Base-by-base conservation (phyloP, 345 rosid species). In the Citrus reticulata region DNA sequence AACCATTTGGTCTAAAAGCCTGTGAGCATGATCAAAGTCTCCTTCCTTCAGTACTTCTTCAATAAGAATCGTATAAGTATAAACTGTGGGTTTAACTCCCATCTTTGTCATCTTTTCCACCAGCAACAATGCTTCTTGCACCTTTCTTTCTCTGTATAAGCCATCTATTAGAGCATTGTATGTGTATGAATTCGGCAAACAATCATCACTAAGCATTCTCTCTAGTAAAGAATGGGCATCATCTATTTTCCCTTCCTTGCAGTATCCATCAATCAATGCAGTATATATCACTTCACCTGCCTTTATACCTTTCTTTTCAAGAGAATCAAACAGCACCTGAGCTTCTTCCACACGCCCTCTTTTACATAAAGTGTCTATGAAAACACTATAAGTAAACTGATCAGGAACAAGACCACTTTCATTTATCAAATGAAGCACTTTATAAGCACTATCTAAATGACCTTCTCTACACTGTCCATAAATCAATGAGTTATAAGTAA, bases 271-370 rank as follows among this genome's bases (percentile, higher is more conserved):
- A 83, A 95, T 91, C 83, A 95, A 67, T 70, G 97, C 85, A 59
- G 98, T 92, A 87, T 87, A 93, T 60, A 95, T 90, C 66, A 95
- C 91, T 80, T 90, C 98, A 85, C 92, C 91, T 63, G 92, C 88
- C 59, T 81, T 81, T 57, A 93, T 78, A 60, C 94, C 93, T 86
- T 89, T 88, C 70, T 81, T 89, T 82, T 90, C 84, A 63, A 95
- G 92, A 82, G 95, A 90, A 85, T 89, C 89, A 74, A 95, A 92
- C 54, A 95, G 32, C 46, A 19, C 65, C 78, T 76, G 69, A 59
- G 98, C 98, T 88, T 95, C 97, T 55, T 87, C 91, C 51, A 95
- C 75, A 81, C 88, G 87, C 83, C 84, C 88, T 49, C 81, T 86
- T 83, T 95, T 93, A 84, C 95, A 93, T 67, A 93, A 85, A 40